Conservation (phyloP, 192 early-diverging fungal genomes). For the Coemansia sp. region DNA sequence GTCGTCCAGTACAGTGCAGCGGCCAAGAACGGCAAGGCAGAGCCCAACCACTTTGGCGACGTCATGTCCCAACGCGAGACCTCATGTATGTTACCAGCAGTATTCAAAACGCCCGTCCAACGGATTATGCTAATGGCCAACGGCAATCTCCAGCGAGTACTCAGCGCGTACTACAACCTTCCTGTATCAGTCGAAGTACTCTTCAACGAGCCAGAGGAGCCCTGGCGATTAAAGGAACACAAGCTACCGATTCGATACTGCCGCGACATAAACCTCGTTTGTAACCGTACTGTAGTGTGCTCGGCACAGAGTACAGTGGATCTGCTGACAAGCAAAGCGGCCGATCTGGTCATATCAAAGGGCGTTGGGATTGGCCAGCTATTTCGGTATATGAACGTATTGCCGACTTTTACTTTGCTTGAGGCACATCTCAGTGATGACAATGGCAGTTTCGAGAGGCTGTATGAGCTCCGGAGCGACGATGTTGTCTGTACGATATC, state of each 20-base stretch:
- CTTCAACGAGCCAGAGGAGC: constrained; percentile 37
- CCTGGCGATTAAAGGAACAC: constrained; percentile 7
- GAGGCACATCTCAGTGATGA: constrained; percentile 52
- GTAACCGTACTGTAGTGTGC: constrained; percentile 51
- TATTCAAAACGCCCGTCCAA: constrained; percentile 52
- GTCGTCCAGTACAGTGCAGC: constrained; percentile 46
- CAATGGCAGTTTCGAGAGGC: constrained; percentile 46
- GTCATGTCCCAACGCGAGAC: constrained; percentile 58
- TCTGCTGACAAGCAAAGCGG: constrained; percentile 43
- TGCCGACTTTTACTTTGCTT: constrained; percentile 47
- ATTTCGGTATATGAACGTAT: constrained; percentile 56
- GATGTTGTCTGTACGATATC: constrained; percentile 51
- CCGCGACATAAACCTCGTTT: constrained; percentile 54
- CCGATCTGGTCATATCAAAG: constrained; percentile 47
- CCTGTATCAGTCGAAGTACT: constrained; percentile 53
- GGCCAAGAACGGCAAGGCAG: constrained; percentile 29
- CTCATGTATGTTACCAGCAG: constrained; percentile 51
- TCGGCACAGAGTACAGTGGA: constrained; percentile 48
- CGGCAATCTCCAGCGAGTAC: constrained; percentile 58
- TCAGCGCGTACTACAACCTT: constrained; percentile 59
- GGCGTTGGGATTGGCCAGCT: constrained; percentile 60
- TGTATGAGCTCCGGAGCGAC: constrained; percentile 48
- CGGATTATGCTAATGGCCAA: constrained; percentile 59
- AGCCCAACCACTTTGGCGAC: constrained; percentile 58
- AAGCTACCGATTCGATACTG: constrained; percentile 44